phyloP scores from a whole-genome alignment of 2,329 filamentous ascomycete genomes.

The Cladophialophora yegresii region DNA sequence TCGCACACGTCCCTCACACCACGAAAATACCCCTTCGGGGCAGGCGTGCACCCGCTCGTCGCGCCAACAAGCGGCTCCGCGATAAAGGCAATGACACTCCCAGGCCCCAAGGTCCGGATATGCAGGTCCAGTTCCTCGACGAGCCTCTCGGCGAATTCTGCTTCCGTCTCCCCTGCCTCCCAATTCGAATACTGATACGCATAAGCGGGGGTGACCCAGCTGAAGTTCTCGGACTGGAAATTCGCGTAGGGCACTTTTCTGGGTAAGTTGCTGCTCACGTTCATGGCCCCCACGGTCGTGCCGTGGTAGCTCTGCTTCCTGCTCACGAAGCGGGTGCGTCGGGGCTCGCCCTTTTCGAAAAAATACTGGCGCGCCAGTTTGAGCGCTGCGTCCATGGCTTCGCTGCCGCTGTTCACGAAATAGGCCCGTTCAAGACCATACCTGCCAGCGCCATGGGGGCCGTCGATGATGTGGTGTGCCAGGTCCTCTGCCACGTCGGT shows the following conservation, averaged over 20 bases:
- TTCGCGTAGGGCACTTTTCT: conserved; percentile 42
- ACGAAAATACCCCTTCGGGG: conserved; percentile 58
- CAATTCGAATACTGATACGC: conserved; percentile 46
- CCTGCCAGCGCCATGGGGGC: conserved; percentile 44
- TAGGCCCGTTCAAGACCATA: conserved; percentile 55
- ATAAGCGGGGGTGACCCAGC: conserved; percentile 38
- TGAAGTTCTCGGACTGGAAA: conserved; percentile 26
- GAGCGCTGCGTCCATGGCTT: conserved; percentile 52
- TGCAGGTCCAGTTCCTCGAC: conserved; percentile 53
- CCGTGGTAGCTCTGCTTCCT: conserved; percentile 54
- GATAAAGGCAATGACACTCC: conserved; percentile 53
- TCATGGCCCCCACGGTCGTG: conserved; percentile 53
- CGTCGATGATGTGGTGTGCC: conserved; percentile 53
- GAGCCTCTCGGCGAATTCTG: conserved; percentile 47
- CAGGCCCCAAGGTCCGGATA: conserved; percentile 50
- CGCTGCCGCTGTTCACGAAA: conserved; percentile 62
- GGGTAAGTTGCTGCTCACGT: conserved; percentile 43
- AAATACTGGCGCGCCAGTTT: conserved; percentile 56
- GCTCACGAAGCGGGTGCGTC: conserved; percentile 47
- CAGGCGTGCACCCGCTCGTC: conserved; percentile 55
- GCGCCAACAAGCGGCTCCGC: conserved; percentile 56
- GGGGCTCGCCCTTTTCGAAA: conserved; percentile 43
- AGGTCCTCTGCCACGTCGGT: conserved; percentile 57
- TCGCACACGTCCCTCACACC: conserved; percentile 58
- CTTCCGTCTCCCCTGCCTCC: conserved; percentile 43